A percentile compares a stretch with the other conserved stretches of the same genome.
Evolutionary conservation across 805 yeast genomes (phyloP).

Genomic region (Lipomyces mesembrius): DNA sequence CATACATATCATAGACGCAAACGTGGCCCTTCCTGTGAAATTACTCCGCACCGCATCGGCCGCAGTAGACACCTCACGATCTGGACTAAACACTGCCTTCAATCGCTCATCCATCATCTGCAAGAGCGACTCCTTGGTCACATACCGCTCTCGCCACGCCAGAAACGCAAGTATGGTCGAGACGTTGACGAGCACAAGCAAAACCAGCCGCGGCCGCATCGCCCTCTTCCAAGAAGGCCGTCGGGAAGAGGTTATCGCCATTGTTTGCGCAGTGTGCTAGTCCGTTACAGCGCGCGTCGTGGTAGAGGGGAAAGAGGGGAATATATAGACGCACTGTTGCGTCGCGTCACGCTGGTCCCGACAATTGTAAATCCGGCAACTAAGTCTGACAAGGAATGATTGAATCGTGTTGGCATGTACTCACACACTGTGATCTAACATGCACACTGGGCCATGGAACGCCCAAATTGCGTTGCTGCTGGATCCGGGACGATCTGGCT

Average conservation of each 20-base stretch:
- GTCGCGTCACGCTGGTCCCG: neutral
- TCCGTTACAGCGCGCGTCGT: neutral
- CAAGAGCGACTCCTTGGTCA: constrained; percentile 30
- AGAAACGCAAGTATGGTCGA: constrained; percentile 20
- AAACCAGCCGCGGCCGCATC: constrained; percentile 27
- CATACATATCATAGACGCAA: constrained; percentile 24
- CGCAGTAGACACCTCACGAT: constrained; percentile 22
- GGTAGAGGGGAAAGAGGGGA: neutral
- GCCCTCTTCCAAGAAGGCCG: constrained; percentile 19
- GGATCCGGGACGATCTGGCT: neutral
- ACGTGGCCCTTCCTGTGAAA: constrained; percentile 32
- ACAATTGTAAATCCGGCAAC: neutral
- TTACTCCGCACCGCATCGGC: constrained; percentile 6
- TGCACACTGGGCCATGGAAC: neutral
- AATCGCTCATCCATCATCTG: constrained; percentile 31
- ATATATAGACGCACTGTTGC: neutral
- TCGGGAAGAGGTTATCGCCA: neutral
- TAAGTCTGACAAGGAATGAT: neutral
- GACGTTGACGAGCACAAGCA: constrained; percentile 22
- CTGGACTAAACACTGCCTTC: constrained; percentile 31
- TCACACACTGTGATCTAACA: neutral
- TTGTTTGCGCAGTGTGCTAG: neutral
- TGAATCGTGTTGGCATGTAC: neutral
- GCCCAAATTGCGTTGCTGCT: neutral
- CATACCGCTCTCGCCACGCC: constrained; percentile 31